Evolutionary conservation across 495 filamentous ascomycete genomes (phyloP).

Genomic region (Acidomyces sp.): DNA sequence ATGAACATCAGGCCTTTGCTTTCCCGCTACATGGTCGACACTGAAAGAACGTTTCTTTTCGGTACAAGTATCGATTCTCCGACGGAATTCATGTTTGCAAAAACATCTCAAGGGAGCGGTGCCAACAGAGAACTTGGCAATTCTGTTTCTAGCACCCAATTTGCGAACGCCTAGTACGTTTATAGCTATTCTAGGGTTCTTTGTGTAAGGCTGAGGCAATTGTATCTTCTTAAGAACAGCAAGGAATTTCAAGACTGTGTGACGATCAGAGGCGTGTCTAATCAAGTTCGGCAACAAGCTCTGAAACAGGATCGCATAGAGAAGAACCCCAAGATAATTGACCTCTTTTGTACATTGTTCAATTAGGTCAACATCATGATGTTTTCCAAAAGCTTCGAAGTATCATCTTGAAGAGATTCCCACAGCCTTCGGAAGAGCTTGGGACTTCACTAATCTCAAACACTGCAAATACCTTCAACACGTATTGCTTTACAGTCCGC

Average conservation of each 20-base stretch:
- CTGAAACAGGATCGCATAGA: not conserved
- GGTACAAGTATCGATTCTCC: not conserved
- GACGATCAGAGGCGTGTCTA: not conserved
- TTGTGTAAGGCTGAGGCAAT: not conserved
- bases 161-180: not conserved
- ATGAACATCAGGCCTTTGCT: constrained; percentile 26
- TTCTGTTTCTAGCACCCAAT: not conserved
- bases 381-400: not conserved
- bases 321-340: not conserved
- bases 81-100: not conserved
- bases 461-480: not conserved
- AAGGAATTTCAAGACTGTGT: not conserved
- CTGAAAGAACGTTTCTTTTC: constrained; percentile 42
- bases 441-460: not conserved
- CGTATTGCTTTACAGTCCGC: not conserved
- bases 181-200: not conserved
- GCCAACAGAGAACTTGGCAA: not conserved
- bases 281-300: not conserved
- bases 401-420: not conserved
- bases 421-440: not conserved
- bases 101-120: not conserved
- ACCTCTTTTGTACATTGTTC: not conserved
- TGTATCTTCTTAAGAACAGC: not conserved
- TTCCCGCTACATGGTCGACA: constrained; percentile 52
- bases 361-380: not conserved